These are phyloP conservation scores for Arachis monticola DNA, from an alignment of 331 rosid genomes.

Conservation along the genomic window DNA sequence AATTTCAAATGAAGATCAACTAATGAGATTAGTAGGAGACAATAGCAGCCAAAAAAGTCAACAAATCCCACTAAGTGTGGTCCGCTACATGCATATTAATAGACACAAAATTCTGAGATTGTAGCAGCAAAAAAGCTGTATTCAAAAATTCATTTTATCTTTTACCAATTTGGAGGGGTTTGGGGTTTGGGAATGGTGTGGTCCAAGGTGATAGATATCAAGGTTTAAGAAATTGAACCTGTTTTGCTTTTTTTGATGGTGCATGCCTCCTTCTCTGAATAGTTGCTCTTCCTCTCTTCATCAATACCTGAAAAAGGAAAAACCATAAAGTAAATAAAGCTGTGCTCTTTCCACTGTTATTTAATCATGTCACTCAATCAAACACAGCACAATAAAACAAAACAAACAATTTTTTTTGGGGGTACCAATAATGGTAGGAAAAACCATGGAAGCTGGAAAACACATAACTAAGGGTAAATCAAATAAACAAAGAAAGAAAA, in stretches of 20 bases:
- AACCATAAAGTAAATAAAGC: constrained; percentile 60
- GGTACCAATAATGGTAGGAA: constrained; percentile 33
- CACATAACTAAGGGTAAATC: constrained; percentile 51
- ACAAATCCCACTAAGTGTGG: too few species aligned
- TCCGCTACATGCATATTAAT: neutral
- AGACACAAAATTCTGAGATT: constrained; percentile 37
- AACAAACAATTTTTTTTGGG: neutral
- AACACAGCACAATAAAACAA: constrained; percentile 38
- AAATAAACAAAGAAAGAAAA: constrained; percentile 31
- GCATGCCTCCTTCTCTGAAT: constrained; percentile 77
- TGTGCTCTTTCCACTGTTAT: constrained; percentile 55
- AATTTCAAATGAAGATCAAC: constrained; percentile 32
- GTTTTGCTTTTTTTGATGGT: constrained; percentile 84
- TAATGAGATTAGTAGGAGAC: constrained; percentile 32
- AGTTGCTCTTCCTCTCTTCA: constrained; percentile 77
- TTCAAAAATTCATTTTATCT: constrained; percentile 23
- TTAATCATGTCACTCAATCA: constrained; percentile 47
- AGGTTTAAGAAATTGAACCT: constrained; percentile 67
- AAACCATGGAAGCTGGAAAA: constrained; percentile 45
- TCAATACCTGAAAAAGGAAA: constrained; percentile 72
- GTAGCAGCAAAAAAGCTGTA: constrained; percentile 19
- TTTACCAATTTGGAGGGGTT: constrained; percentile 36
- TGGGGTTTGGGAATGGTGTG: constrained; percentile 48
- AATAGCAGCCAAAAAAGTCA: neutral
- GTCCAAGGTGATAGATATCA: constrained; percentile 57